These are phyloP conservation scores for Acacia pycnantha DNA, from an alignment of 331 rosid genomes.

Conservation along the genomic window DNA sequence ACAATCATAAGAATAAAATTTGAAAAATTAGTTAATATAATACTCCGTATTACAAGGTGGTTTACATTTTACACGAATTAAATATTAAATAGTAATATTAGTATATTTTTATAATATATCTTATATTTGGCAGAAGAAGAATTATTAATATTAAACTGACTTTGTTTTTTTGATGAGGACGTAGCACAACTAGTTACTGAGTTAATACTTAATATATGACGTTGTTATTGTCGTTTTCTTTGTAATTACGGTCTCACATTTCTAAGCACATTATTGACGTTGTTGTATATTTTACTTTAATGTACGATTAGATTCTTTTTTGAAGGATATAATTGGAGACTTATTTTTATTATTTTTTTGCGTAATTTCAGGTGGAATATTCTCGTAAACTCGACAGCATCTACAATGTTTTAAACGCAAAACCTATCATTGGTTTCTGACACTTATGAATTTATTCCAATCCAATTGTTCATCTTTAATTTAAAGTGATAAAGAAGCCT, in stretches of 20 bases:
- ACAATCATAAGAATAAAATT: too few relatives aligned
- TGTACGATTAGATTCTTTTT: not conserved
- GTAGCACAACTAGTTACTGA: not conserved
- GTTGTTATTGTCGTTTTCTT: not conserved
- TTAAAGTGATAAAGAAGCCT: not conserved
- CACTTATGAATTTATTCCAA: not conserved
- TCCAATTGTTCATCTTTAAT: not conserved
- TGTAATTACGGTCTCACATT: not conserved
- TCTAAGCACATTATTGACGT: constrained; percentile 1
- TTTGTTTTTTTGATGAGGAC: not conserved
- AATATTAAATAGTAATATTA: not conserved
- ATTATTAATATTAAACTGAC: not conserved
- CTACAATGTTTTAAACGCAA: not conserved
- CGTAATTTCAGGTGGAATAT: not conserved
- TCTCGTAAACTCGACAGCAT: not conserved
- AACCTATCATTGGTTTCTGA: not conserved
- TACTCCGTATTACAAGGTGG: too few relatives aligned
- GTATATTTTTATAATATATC: too few relatives aligned
- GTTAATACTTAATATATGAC: not conserved
- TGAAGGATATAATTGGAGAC: not conserved
- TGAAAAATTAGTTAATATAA: too few relatives aligned
- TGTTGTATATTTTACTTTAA: not conserved
- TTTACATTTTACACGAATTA: not conserved
- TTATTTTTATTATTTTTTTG: not conserved
- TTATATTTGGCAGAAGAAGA: not conserved